These are phyloP conservation scores for Nannochloropsis salina DNA, from an alignment of 108 stramenopile genomes.

Conservation along the genomic window DNA sequence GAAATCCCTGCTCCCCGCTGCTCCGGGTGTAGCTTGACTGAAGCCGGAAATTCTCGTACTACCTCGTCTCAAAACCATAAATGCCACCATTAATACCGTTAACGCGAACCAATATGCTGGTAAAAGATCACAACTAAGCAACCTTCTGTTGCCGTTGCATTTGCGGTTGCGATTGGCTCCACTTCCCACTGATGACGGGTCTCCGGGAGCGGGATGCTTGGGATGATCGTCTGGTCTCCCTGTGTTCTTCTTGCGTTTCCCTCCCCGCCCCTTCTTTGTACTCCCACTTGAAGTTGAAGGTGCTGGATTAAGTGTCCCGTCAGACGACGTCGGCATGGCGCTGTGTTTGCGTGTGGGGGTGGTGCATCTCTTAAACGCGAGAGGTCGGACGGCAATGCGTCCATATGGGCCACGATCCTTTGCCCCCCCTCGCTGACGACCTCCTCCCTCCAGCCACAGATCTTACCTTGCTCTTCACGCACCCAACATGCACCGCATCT, in stretches of 20 bases:
- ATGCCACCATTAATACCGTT: no score
- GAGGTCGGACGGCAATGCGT: not conserved
- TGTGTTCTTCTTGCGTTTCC: not conserved
- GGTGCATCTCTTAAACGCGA: no score
- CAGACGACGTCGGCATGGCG: not conserved
- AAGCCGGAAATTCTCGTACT: no score
- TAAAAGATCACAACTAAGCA: no score
- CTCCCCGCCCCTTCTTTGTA: not conserved
- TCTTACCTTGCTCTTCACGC: not conserved
- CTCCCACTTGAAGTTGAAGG: not conserved
- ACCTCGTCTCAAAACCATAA: no score
- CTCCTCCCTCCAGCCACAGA: not conserved
- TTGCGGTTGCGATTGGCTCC: no score
- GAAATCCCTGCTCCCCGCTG: no score
- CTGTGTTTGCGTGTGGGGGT: not conserved
- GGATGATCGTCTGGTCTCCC: not conserved
- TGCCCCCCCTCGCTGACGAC: not conserved
- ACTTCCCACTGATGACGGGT: not conserved
- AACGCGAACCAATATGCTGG: no score
- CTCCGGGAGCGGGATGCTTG: no score
- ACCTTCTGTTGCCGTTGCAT: not conserved
- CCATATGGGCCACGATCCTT: constrained; percentile 8
- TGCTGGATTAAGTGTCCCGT: not conserved
- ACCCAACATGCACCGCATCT: not conserved
- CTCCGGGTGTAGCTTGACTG: no score